These are phyloP conservation scores for Termitomyces sp. DNA, from an alignment of 768 basidiomycete species.

Conservation along the genomic window DNA sequence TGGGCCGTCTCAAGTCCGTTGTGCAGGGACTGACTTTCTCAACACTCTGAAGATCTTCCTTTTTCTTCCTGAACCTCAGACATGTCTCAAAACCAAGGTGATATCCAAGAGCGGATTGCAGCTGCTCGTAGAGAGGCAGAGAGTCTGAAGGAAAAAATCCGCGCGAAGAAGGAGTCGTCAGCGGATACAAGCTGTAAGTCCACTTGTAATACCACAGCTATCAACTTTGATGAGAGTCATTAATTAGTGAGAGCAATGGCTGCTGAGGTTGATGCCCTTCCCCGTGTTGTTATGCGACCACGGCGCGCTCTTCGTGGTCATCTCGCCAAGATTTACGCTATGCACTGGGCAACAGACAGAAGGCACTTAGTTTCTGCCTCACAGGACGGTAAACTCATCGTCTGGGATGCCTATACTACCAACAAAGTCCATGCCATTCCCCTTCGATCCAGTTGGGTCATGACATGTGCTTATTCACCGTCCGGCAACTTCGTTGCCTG, in stretches of 20 bases:
- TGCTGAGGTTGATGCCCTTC: constrained; percentile 91
- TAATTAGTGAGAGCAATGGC: constrained; percentile 94
- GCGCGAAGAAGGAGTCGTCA: constrained; percentile 92
- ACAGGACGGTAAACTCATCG: constrained; percentile 98
- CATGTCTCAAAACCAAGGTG: constrained; percentile 81
- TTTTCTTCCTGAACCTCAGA: constrained; percentile 11
- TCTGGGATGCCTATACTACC: constrained; percentile 99
- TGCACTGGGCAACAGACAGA: constrained; percentile 99
- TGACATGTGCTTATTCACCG: constrained; percentile 99
- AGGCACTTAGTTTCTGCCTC: constrained; percentile 99
- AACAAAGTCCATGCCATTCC: constrained; percentile 99
- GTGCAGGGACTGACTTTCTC: constrained; percentile 1
- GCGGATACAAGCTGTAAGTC: constrained; percentile 95
- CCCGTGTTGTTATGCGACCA: constrained; percentile 95
- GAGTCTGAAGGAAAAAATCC: constrained; percentile 97
- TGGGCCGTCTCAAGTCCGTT: constrained; percentile 6
- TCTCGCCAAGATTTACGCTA: constrained; percentile 99
- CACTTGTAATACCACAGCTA: constrained; percentile 7
- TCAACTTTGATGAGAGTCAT: constrained; percentile 15
- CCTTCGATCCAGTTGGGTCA: constrained; percentile 97
- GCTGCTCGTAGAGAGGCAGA: constrained; percentile 97
- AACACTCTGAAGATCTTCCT: background rate
- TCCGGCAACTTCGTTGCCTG: constrained; percentile 98
- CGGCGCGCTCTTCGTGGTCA: constrained; percentile 94
- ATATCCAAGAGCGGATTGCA: constrained; percentile 91